phyloP scores from a whole-genome alignment of 768 basidiomycete genomes.

The Collybia sordida region DNA sequence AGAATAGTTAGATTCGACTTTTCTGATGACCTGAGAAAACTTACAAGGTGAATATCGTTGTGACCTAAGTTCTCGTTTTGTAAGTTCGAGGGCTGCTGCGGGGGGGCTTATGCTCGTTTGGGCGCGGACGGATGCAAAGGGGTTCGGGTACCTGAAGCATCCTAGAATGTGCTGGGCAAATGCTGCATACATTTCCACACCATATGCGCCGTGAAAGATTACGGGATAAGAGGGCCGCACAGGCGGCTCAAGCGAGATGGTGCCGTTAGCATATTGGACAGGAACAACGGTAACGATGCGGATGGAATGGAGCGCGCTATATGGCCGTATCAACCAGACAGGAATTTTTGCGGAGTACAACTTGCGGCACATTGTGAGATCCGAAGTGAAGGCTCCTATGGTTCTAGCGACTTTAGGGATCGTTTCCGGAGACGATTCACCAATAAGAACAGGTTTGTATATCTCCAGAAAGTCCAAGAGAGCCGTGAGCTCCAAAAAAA shows the following conservation, averaged over 20 bases:
- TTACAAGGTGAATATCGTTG: background rate
- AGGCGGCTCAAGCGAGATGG: background rate
- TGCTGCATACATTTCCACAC: background rate
- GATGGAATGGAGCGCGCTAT: background rate
- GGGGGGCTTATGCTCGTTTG: background rate
- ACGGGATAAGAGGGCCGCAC: background rate
- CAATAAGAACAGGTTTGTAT: constrained; percentile 1
- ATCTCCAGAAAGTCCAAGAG: constrained; percentile 1
- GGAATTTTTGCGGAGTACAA: background rate
- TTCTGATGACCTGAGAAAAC: background rate
- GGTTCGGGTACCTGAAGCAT: background rate
- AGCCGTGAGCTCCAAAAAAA: background rate
- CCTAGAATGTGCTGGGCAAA: background rate
- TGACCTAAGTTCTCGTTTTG: background rate
- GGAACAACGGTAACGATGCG: background rate
- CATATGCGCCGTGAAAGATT: background rate
- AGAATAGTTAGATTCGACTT: background rate
- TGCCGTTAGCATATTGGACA: background rate
- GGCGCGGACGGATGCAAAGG: background rate
- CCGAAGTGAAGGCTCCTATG: background rate
- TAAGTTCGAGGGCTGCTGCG: background rate
- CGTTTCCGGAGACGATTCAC: background rate
- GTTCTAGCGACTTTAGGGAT: no score
- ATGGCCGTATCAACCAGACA: background rate
- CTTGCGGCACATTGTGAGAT: background rate